Conservation (phyloP, 139 green algal genomes). For the Chlorella sp. region DNA sequence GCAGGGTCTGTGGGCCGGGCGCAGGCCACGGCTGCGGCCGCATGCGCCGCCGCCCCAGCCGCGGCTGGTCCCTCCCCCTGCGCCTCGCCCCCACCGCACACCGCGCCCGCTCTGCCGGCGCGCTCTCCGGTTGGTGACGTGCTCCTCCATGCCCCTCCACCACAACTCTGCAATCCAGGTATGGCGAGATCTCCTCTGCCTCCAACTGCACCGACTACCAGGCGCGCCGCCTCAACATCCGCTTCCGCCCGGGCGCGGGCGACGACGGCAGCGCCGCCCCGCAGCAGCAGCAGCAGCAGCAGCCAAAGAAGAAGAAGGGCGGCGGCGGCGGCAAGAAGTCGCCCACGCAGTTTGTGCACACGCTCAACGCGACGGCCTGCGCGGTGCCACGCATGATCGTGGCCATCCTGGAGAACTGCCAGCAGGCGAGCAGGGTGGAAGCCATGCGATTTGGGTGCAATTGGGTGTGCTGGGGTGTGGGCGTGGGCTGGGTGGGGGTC, state of each 20-base stretch:
- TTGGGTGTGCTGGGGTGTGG: too few species aligned
- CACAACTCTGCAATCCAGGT: too few species aligned
- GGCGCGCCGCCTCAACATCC: conserved; percentile 81
- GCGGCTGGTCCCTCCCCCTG: too few species aligned
- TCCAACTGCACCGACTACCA: conserved; percentile 99
- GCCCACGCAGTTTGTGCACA: conserved; percentile 91
- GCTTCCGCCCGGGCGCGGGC: conserved; percentile 48
- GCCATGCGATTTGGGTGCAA: too few species aligned
- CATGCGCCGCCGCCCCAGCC: too few species aligned
- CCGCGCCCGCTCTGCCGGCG: too few species aligned
- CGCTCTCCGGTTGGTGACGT: too few species aligned
- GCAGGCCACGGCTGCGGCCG: too few species aligned
- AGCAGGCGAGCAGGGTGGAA: conserved; percentile 57
- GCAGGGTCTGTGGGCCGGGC: too few species aligned
- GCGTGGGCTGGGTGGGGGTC: too few species aligned
- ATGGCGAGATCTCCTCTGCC: conserved; percentile 94
- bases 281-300: neutral
- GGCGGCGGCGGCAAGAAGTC: conserved; percentile 47
- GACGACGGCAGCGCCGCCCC: conserved; percentile 15
- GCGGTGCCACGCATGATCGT: conserved; percentile 98
- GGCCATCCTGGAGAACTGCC: conserved; percentile 97
- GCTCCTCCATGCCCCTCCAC: too few species aligned
- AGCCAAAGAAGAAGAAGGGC: conserved; percentile 52
- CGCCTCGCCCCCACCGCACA: too few species aligned
- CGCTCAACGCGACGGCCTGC: conserved; percentile 96